Evolutionary conservation across 805 yeast genomes (phyloP).

Genomic region (Cyberlindnera bimundalis): DNA sequence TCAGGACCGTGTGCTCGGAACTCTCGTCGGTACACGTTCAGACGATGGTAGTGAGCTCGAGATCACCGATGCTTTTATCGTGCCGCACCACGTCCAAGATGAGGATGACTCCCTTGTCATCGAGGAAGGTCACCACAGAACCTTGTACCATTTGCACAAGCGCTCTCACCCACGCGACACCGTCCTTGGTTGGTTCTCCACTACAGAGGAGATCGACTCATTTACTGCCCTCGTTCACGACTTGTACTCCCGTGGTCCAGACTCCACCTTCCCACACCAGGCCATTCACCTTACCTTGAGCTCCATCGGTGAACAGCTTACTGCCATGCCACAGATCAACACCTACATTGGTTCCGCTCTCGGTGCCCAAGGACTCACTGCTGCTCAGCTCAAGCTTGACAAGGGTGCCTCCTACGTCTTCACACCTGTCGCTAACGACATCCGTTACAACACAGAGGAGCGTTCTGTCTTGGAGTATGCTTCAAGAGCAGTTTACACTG

Average conservation of each 20-base stretch:
- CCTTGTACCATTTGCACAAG: conserved; percentile 67
- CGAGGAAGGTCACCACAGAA: conserved; percentile 71
- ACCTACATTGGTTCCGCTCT: conserved; percentile 79
- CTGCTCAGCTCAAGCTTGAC: conserved; percentile 35
- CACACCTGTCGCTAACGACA: conserved; percentile 69
- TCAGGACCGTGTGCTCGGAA: conserved; percentile 70
- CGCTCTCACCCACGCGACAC: conserved; percentile 74
- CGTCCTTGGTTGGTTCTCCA: conserved; percentile 84
- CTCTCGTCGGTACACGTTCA: conserved; percentile 74
- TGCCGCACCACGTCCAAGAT: conserved; percentile 62
- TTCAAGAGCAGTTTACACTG: conserved; percentile 35
- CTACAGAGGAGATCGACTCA: conserved; percentile 57
- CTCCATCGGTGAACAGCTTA: conserved; percentile 39
- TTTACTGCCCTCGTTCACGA: conserved; percentile 78
- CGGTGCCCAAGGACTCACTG: conserved; percentile 47
- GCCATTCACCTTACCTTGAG: conserved; percentile 77
- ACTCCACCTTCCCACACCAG: conserved; percentile 69
- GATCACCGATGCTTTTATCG: conserved; percentile 72
- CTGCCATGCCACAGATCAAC: conserved; percentile 46
- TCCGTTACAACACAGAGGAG: conserved; percentile 57
- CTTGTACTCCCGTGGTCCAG: conserved; percentile 56
- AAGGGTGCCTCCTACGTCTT: conserved; percentile 53
- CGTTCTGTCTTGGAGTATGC: conserved; percentile 50
- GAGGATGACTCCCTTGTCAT: conserved; percentile 72
- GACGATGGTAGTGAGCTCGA: conserved; percentile 79